phyloP scores from a whole-genome alignment of 192 early-diverging fungal species.

The Coemansia sp. region DNA sequence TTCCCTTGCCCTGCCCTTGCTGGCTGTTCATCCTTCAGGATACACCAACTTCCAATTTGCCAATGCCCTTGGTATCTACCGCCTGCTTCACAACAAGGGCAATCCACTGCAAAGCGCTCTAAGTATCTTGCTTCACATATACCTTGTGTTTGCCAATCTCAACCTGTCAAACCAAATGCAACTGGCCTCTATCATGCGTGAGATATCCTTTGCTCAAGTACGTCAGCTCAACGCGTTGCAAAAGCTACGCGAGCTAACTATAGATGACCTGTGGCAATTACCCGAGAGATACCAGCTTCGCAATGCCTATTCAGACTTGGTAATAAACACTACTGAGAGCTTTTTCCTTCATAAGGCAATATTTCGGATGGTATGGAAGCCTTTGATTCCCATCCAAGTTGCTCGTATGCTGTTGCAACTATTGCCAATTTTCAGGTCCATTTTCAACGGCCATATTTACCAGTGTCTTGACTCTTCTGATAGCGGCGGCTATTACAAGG shows the following conservation, averaged over 20 bases:
- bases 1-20: neutral
- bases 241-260: conserved; percentile 16
- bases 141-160: conserved; percentile 19
- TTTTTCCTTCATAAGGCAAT: conserved; percentile 39
- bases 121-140: conserved; percentile 2
- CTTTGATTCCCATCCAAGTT: conserved; percentile 30
- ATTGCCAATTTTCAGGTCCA: neutral
- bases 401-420: conserved; percentile 6
- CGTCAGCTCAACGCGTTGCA: conserved; percentile 22
- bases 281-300: conserved; percentile 24
- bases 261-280: conserved; percentile 29
- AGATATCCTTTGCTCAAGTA: conserved; percentile 14
- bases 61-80: conserved; percentile 18
- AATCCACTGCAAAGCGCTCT: neutral
- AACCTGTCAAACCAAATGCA: conserved; percentile 6
- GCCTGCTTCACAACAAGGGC: neutral
- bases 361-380: conserved; percentile 38
- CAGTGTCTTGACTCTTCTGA: conserved; percentile 25
- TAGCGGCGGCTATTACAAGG: conserved; percentile 16
- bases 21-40: neutral
- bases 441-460: conserved; percentile 15
- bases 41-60: conserved; percentile 18
- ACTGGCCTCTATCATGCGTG: neutral
- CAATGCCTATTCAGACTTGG: conserved; percentile 21
- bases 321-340: conserved; percentile 24